Evolutionary conservation across 2,329 filamentous ascomycete species (phyloP).

Genomic region (Alternaria ventricosa): DNA sequence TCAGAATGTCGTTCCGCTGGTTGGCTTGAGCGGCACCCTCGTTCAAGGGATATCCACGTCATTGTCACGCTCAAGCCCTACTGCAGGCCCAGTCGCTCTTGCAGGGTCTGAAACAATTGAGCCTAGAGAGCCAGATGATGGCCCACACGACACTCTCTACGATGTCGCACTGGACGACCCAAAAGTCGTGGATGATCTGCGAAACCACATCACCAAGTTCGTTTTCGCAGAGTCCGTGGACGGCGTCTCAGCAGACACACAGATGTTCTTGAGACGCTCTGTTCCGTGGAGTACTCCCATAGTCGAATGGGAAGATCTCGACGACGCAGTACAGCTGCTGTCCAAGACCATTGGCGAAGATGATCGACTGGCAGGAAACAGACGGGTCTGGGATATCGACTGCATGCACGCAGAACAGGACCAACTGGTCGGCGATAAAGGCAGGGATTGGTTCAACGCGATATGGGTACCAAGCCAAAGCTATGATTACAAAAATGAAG

Average conservation of each 20-base stretch:
- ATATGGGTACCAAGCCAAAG: conserved; percentile 27
- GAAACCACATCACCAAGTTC: conserved; percentile 28
- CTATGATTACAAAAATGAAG: conserved; percentile 26
- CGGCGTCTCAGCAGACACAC: conserved; percentile 35
- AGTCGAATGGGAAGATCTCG: conserved; percentile 33
- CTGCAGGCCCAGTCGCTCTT: conserved; percentile 21
- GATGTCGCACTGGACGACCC: conserved; percentile 23
- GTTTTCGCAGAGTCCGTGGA: conserved; percentile 36
- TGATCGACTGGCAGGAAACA: neutral
- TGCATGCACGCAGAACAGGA: conserved; percentile 38
- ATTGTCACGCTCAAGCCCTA: conserved; percentile 6
- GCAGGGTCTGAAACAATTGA: conserved; percentile 1
- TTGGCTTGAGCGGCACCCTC: conserved; percentile 26
- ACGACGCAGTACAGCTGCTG: conserved; percentile 32
- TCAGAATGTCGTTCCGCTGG: conserved; percentile 32
- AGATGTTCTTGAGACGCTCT: conserved; percentile 31
- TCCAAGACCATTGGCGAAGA: conserved; percentile 27
- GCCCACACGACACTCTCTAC: neutral
- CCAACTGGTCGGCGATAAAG: conserved; percentile 37
- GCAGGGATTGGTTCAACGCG: conserved; percentile 35
- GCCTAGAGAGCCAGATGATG: conserved; percentile 4
- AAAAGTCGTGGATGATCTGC: conserved; percentile 28
- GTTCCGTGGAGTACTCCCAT: conserved; percentile 29
- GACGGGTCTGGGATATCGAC: conserved; percentile 29
- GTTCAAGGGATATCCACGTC: conserved; percentile 21